Conservation (phyloP, 768 basidiomycete species). For the Mycena filopes region DNA sequence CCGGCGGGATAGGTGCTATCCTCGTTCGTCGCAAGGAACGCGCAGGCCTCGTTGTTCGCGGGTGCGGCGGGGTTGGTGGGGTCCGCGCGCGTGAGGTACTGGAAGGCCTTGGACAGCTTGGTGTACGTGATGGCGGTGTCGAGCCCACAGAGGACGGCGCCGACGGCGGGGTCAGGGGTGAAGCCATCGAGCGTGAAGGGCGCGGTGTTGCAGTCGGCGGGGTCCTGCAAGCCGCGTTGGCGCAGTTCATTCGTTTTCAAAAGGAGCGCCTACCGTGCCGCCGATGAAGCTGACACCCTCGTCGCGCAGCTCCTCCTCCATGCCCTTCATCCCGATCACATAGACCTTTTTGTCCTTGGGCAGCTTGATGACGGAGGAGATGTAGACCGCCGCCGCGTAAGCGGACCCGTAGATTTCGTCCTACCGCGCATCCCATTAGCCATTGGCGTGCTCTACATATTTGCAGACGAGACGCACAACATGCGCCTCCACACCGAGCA, state of each 20-base stretch:
- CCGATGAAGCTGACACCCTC: constrained; percentile 87
- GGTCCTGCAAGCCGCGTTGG: no score
- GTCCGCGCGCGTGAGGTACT: constrained; percentile 81
- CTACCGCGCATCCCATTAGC: constrained; percentile 62
- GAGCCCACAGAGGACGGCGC: constrained; percentile 95
- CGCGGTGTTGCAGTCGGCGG: constrained; percentile 80
- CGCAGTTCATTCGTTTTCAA: no score
- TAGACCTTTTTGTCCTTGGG: constrained; percentile 94
- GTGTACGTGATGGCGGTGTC: constrained; percentile 92
- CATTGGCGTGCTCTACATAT: no score
- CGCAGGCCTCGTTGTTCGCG: constrained; percentile 54
- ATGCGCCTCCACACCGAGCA: constrained; percentile 84
- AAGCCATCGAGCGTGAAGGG: constrained; percentile 77
- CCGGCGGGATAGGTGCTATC: constrained; percentile 91
- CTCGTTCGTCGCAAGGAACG: constrained; percentile 91
- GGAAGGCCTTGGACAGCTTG: constrained; percentile 92
- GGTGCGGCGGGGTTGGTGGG: constrained; percentile 38
- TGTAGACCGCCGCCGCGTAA: constrained; percentile 74
- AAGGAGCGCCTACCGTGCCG: constrained; percentile 74
- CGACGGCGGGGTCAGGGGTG: constrained; percentile 79
- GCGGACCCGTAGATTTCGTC: constrained; percentile 98
- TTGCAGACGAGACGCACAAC: constrained; percentile 66
- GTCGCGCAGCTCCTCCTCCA: constrained; percentile 92
- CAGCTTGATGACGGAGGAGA: constrained; percentile 89
- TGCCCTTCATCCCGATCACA: constrained; percentile 90